phyloP scores from a whole-genome alignment of 2,329 filamentous ascomycete species.

The Pseudogymnoascus verrucosus region DNA sequence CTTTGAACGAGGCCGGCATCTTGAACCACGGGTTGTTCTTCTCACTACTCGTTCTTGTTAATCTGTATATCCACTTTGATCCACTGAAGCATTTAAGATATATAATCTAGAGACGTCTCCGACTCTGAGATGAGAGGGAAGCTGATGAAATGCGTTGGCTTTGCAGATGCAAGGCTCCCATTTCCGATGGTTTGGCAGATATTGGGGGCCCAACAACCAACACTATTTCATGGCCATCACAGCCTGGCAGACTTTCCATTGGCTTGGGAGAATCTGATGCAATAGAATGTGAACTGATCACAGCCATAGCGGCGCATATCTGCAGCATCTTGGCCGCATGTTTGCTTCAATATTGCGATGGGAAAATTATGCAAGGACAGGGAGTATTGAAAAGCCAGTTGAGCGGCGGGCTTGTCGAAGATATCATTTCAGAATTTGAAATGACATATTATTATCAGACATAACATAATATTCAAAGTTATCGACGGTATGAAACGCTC shows the following conservation, averaged over 20 bases:
- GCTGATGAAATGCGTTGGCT: not conserved
- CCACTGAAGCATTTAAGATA: not conserved
- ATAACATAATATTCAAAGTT: not conserved
- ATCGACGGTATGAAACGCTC: not conserved
- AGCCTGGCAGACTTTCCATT: not conserved
- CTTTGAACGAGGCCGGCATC: conserved; percentile 16
- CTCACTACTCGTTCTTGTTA: not conserved
- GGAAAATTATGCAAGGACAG: not conserved
- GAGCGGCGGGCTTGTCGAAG: not conserved
- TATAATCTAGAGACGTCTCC: not conserved
- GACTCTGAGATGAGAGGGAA: not conserved
- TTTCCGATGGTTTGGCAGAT: not conserved
- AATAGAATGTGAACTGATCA: not conserved
- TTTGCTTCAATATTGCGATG: not conserved
- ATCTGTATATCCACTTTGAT: not conserved
- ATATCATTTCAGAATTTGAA: not conserved
- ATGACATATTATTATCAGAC: not conserved
- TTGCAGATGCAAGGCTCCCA: not conserved
- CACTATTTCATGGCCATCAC: not conserved
- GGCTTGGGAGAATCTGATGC: not conserved
- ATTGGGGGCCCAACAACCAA: not conserved
- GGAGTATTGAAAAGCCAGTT: not conserved
- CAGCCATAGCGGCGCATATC: not conserved
- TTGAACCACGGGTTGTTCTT: not conserved
- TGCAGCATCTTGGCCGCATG: not conserved